Percentiles rank a stretch among this genome's conserved stretches.
Evolutionary conservation across 768 basidiomycete genomes (phyloP).

Genomic region (Tylopilus sp.): DNA sequence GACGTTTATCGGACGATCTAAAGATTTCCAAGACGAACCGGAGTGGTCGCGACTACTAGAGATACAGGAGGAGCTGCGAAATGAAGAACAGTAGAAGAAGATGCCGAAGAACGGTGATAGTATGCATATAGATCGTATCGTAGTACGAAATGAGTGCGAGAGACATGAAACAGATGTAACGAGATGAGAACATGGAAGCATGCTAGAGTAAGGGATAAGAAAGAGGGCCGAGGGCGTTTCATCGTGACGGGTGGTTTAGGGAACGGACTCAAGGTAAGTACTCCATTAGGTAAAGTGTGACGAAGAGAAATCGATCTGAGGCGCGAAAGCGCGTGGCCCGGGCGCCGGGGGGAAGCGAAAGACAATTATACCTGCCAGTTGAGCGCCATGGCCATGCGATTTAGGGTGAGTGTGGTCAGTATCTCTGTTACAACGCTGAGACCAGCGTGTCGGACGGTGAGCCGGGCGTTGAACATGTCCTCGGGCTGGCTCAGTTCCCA

Average conservation of each 20-base stretch:
- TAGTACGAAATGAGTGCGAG: background rate
- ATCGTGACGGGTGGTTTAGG: slow-evolving; percentile 9
- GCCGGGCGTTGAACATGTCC: slow-evolving; percentile 54
- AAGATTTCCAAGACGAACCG: slow-evolving; percentile 84
- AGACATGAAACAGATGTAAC: no score
- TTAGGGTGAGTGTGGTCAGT: slow-evolving; percentile 68
- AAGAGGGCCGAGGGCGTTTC: slow-evolving; percentile 16
- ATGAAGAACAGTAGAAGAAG: slow-evolving; percentile 4
- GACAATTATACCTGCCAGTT: slow-evolving; percentile 41
- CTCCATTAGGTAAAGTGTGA: background rate
- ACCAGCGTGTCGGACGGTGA: slow-evolving; percentile 56
- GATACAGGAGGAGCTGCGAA: slow-evolving; percentile 39
- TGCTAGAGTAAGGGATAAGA: background rate
- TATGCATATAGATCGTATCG: slow-evolving; percentile 6
- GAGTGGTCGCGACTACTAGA: slow-evolving; percentile 73
- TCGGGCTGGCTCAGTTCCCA: slow-evolving; percentile 64
- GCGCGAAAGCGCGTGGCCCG: background rate
- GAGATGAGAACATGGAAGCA: slow-evolving; percentile 14
- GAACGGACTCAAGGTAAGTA: background rate
- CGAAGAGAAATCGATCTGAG: background rate
- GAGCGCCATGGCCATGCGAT: slow-evolving; percentile 62
- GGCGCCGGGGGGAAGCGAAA: background rate
- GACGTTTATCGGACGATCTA: slow-evolving; percentile 84
- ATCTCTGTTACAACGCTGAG: slow-evolving; percentile 72
- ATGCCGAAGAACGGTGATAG: slow-evolving; percentile 20